Evolutionary conservation across 441 rosid species (phyloP), one percentile per base, ranked within the genome.

Genomic region (Erysimum cheiri): DNA sequence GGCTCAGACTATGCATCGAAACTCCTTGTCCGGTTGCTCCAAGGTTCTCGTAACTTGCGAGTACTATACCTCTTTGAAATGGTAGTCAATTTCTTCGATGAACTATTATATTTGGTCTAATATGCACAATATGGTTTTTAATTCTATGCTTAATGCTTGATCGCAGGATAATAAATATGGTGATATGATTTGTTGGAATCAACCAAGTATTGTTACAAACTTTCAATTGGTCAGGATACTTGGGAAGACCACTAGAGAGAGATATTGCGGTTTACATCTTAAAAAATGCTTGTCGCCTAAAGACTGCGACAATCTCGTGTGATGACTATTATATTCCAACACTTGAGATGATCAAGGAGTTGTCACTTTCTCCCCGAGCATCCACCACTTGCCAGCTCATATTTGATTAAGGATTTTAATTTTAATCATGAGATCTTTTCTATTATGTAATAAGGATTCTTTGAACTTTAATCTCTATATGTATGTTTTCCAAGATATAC

Each of bases 41-140:
- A 67, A 67, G 55, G 0, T 43, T 67, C 71, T 67, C 63, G 46
- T 43, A 52, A 28, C 7, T 29, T 67, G 41, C 53, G 32, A 54
- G 54, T 11, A 5, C 43, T 67, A 43, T 14, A 19, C 2, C 19
- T 67, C 41, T 29, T 24, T 60, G 7, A 54, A 40, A 29, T 54
- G 52, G 53, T 40, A 28, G 31, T 12, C 3, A 48, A 47, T 22
- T 60, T 28, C 14, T 24, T 46, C 1, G 8, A 2, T 0, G 8
- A 26, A 40, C 8, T 2, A 29, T 22, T 36, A 7, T 12, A 6
- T 46, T 6, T 50, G 19, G 36, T 64, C 35, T 50, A 24, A 15
- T 14, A n/a, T n/a, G 14, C 8, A 8, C 8, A 3, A 15, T 39
- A 6, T 52, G 59, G 24, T 33, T 62, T 24, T 29, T 6, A n/a